Conservation (phyloP, 2,329 filamentous ascomycete genomes). For the Exophiala sideris region DNA sequence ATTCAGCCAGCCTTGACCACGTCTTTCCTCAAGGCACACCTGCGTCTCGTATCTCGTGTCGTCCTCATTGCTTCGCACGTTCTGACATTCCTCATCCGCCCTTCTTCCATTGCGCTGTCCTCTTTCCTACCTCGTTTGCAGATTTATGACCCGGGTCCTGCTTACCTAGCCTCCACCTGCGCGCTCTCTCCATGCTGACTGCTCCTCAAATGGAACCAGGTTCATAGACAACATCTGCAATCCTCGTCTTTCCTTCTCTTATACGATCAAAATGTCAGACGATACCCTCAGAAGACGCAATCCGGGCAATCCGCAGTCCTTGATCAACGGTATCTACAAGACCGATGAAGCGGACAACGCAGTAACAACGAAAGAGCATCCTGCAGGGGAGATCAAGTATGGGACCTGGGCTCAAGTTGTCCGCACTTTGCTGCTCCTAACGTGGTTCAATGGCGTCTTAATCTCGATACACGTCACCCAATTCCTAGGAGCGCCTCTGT, state of each 20-base stretch:
- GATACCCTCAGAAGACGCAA: constrained; percentile 34
- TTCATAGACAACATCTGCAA: neutral
- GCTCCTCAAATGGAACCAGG: too few relatives aligned
- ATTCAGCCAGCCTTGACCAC: too few relatives aligned
- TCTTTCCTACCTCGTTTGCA: too few relatives aligned
- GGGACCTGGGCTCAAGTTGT: constrained; percentile 44
- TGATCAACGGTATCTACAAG: neutral
- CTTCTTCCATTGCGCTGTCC: too few relatives aligned
- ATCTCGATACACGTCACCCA: constrained; percentile 53
- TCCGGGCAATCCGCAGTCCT: constrained; percentile 25
- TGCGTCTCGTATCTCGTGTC: too few relatives aligned
- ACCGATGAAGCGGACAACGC: constrained; percentile 9
- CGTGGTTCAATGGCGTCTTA: constrained; percentile 45
- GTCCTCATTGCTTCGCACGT: too few relatives aligned
- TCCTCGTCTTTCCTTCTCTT: neutral
- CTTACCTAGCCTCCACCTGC: too few relatives aligned
- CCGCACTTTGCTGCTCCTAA: constrained; percentile 42
- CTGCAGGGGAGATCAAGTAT: constrained; percentile 40
- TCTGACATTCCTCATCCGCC: too few relatives aligned
- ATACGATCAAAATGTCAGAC: constrained; percentile 32
- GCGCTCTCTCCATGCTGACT: too few relatives aligned
- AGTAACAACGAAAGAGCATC: constrained; percentile 16
- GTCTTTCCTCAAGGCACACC: too few relatives aligned
- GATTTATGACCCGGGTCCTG: too few relatives aligned
- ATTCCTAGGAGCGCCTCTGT: constrained; percentile 58